A percentile compares a stretch with the other conserved stretches of the same genome.
Conservation (phyloP, 2,329 filamentous ascomycete genomes). For the Phialophora tarda region DNA sequence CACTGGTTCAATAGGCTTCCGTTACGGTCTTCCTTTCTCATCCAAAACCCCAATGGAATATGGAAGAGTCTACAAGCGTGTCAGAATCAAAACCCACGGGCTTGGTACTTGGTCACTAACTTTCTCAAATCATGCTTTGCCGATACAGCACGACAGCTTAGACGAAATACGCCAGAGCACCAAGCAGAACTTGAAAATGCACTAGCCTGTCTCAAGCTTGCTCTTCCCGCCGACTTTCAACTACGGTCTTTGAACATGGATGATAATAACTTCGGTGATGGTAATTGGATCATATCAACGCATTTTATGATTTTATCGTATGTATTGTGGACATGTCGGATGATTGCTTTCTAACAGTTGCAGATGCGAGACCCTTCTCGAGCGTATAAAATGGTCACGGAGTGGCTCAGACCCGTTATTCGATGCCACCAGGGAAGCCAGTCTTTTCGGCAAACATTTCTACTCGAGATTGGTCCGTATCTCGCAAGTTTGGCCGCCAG, state of each 20-base stretch:
- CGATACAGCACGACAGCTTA: slow-evolving; percentile 7
- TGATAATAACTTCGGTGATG: slow-evolving; percentile 3
- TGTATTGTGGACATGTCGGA: background rate
- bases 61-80: slow-evolving; percentile 27
- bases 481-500: slow-evolving; percentile 19
- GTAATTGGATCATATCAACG: slow-evolving; percentile 28
- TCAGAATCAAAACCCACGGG: slow-evolving; percentile 23
- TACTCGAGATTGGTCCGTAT: slow-evolving; percentile 14
- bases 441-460: slow-evolving; percentile 8
- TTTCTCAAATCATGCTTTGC: slow-evolving; percentile 21
- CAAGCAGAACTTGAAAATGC: slow-evolving; percentile 15
- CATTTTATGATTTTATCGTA: slow-evolving; percentile 26
- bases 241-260: slow-evolving; percentile 17
- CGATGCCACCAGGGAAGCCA: background rate
- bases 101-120: slow-evolving; percentile 29
- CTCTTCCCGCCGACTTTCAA: slow-evolving; percentile 19
- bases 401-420: background rate
- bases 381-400: slow-evolving; percentile 8
- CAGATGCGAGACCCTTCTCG: slow-evolving; percentile 17
- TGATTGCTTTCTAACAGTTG: background rate
- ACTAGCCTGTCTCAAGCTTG: slow-evolving; percentile 17
- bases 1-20: slow-evolving; percentile 20
- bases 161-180: background rate
- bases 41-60: background rate
- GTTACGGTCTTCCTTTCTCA: slow-evolving; percentile 12